Evolutionary conservation across 495 filamentous ascomycete species (phyloP).

Genomic region (Aspergillus nanangensis): DNA sequence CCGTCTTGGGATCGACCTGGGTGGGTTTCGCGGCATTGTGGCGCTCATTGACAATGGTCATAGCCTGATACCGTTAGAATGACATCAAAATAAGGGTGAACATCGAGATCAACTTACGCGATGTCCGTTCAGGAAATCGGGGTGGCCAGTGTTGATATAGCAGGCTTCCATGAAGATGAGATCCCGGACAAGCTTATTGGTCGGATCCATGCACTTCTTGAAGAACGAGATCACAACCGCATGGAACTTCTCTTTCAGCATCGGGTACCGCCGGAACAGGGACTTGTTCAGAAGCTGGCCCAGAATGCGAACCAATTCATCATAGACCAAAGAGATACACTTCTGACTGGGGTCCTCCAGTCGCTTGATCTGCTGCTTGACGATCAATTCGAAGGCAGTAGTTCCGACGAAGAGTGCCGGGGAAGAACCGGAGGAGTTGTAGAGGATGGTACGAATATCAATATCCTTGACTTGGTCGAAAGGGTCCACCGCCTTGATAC

Average conservation of each 20-base stretch:
- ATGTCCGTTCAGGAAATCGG: conserved; percentile 96
- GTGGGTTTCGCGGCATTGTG: conserved; percentile 77
- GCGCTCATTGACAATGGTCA: conserved; percentile 95
- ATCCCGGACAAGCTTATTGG: conserved; percentile 93
- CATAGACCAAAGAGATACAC: conserved; percentile 94
- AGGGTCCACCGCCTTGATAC: conserved; percentile 95
- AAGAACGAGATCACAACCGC: conserved; percentile 91
- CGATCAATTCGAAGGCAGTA: conserved; percentile 94
- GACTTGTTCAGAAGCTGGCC: conserved; percentile 83
- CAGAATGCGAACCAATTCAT: conserved; percentile 95
- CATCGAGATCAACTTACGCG: conserved; percentile 63
- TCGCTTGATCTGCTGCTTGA: conserved; percentile 97
- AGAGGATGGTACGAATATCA: conserved; percentile 93
- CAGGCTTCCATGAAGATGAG: conserved; percentile 92
- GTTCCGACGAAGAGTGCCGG: conserved; percentile 97
- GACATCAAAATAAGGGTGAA: neutral
- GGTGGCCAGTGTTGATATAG: conserved; percentile 98
- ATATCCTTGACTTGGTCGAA: conserved; percentile 97
- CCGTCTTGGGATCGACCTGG: conserved; percentile 98
- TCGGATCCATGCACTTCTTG: conserved; percentile 96
- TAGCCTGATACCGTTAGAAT: conserved; percentile 52
- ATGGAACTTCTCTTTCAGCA: conserved; percentile 95
- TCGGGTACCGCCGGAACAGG: conserved; percentile 86
- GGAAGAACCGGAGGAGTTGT: conserved; percentile 97
- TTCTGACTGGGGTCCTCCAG: conserved; percentile 95